phyloP scores from a whole-genome alignment of 2,329 filamentous ascomycete genomes.

The Thielaviopsis ethacetica region DNA sequence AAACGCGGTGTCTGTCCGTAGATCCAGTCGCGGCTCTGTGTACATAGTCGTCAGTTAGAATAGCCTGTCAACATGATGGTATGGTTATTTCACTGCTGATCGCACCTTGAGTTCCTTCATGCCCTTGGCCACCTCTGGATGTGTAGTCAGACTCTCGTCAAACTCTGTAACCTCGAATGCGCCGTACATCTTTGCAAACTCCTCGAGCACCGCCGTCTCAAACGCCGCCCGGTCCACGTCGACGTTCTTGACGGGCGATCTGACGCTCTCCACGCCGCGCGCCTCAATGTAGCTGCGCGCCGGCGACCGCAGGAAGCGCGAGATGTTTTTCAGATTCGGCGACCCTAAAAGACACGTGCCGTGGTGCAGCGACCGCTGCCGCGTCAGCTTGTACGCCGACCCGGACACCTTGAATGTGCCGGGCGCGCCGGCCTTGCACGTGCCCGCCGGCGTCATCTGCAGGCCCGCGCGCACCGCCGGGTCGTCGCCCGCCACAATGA shows the following conservation, averaged over 20 bases:
- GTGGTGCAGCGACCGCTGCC: conserved; percentile 70
- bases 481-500: conserved; percentile 46
- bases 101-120: conserved; percentile 44
- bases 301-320: conserved; percentile 58
- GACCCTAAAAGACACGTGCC: conserved; percentile 75
- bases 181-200: conserved; percentile 55
- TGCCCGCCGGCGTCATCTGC: not conserved
- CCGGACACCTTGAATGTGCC: conserved; percentile 67
- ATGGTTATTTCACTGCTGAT: conserved; percentile 8
- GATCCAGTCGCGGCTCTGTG: conserved; percentile 53
- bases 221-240: conserved; percentile 33
- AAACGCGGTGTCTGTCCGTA: conserved; percentile 80
- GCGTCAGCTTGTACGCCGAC: conserved; percentile 85
- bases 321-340: conserved; percentile 54
- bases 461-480: not conserved
- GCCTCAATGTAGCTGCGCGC: conserved; percentile 61
- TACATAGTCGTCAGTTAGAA: conserved; percentile 15
- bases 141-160: conserved; percentile 28
- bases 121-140: conserved; percentile 40
- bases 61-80: not conserved
- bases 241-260: conserved; percentile 70
- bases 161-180: conserved; percentile 28
- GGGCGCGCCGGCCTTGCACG: conserved; percentile 5
- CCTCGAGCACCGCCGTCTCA: conserved; percentile 38
- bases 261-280: conserved; percentile 80